A percentile compares a stretch with the other conserved stretches of the same genome.
phyloP scores from a whole-genome alignment of 2,329 filamentous ascomycete genomes.

The Fusarium musae region DNA sequence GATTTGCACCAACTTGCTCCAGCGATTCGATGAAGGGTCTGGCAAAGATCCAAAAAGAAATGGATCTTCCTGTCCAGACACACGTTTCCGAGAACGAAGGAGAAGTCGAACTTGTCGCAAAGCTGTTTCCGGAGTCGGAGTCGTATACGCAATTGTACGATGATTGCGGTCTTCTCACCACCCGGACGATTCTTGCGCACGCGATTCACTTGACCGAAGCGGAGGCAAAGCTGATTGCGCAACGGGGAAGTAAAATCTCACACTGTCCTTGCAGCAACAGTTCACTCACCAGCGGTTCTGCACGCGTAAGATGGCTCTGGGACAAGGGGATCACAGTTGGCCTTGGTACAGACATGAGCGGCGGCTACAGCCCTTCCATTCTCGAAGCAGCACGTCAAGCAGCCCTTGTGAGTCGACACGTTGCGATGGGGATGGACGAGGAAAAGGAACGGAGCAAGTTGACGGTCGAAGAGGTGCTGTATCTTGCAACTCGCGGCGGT shows the following conservation, averaged over 20 bases:
- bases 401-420: conserved; percentile 78
- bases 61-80: conserved; percentile 80
- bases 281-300: conserved; percentile 81
- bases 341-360: conserved; percentile 89
- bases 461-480: conserved; percentile 86
- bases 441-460: conserved; percentile 69
- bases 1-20: conserved; percentile 74
- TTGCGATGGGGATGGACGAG: conserved; percentile 64
- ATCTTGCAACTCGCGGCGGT: conserved; percentile 88
- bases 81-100: conserved; percentile 86
- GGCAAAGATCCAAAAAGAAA: conserved; percentile 71
- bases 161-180: conserved; percentile 72
- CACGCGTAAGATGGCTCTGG: conserved; percentile 78
- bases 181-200: conserved; percentile 85
- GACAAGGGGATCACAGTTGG: conserved; percentile 82
- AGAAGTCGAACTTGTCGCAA: conserved; percentile 77
- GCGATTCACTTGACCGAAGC: conserved; percentile 77
- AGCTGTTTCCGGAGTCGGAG: conserved; percentile 72
- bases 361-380: conserved; percentile 84
- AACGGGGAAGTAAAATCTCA: conserved; percentile 72
- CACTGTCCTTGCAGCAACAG: conserved; percentile 93
- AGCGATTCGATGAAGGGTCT: conserved; percentile 69
- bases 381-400: conserved; percentile 87
- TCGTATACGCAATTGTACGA: conserved; percentile 87
- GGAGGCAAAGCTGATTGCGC: conserved; percentile 73